These are phyloP conservation scores for Nigrospora oryzae DNA, from an alignment of 2,329 filamentous ascomycete genomes.

Conservation along the genomic window DNA sequence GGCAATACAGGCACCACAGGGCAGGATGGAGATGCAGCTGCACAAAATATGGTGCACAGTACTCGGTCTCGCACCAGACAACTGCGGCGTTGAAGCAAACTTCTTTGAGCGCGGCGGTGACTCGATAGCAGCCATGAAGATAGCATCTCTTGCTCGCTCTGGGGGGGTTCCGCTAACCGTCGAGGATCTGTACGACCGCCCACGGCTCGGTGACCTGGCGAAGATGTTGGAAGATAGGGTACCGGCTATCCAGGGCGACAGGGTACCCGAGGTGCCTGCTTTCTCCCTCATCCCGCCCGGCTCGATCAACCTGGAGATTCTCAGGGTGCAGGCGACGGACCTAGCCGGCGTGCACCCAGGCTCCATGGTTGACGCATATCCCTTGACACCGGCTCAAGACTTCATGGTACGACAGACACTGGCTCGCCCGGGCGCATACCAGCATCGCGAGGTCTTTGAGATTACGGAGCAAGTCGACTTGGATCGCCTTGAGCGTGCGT, in stretches of 20 bases:
- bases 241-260: not conserved
- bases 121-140: slow-evolving; percentile 24
- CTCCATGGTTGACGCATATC: not conserved
- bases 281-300: not conserved
- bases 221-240: not conserved
- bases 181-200: not conserved
- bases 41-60: not conserved
- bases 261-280: not conserved
- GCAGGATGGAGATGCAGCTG: not conserved
- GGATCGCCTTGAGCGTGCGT: not conserved
- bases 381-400: not conserved
- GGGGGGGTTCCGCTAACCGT: not conserved
- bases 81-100: slow-evolving; percentile 7
- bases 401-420: not conserved
- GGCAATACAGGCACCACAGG: not conserved
- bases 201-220: not conserved
- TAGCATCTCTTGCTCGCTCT: slow-evolving; percentile 26
- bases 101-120: slow-evolving; percentile 23
- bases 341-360: not conserved
- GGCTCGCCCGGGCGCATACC: not conserved
- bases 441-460: not conserved
- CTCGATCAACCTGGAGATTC: not conserved
- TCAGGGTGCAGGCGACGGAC: not conserved
- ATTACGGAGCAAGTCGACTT: not conserved
- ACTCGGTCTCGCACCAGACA: not conserved